Evolutionary conservation across 169 alveolate genomes (phyloP), one percentile per base, ranked within the genome.

Genomic region (Pseudocohnilembus persalinus): DNA sequence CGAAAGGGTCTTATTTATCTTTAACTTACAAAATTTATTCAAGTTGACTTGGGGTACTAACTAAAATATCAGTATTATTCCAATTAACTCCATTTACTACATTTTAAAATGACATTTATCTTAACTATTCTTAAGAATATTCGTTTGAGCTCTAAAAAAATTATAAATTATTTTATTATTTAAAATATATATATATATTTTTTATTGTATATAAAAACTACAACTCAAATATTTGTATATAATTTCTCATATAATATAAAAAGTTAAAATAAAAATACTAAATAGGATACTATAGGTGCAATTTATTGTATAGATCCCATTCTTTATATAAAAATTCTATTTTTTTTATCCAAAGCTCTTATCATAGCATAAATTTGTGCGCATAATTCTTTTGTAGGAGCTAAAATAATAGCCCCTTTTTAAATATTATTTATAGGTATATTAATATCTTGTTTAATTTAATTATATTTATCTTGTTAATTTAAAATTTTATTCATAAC

Each of bases 351-450:
- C n/a, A 79, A 31, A 29, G 63, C 64, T 79, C 84, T 35, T 27
- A 79, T 79, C 76, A 49, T 98, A 78, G 96, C 98, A 89, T 96
- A 97, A 63, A 95, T 94, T 85, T 98, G 96, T 35, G 96, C 96
- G 15, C 97, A 99, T 63, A 98, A 92, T 89, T 96, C 99, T 87
- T 98, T 92, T 1, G 98, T 96, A 15, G 99, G 99, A 29, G 95
- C 93, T 63, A 98, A 49, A 16, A 97, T 87, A 26, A 98, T 78
- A 1, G 97, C 97, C 24, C 98, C 98, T 1, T 72, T 30, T 49
- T 49, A 49, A 49, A 49, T 49, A 49, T 49, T 49, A 20, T 20
- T 49, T 4, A 49, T 4, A 20, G 68, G 68, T 11, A 77, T 63
- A 33, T 0, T 72, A 31, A 34, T 79, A 49, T 63, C 31, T 34